These are phyloP conservation scores for Fraxinus dipetala DNA, from an alignment of 305 asterid genomes.

Conservation along the genomic window DNA sequence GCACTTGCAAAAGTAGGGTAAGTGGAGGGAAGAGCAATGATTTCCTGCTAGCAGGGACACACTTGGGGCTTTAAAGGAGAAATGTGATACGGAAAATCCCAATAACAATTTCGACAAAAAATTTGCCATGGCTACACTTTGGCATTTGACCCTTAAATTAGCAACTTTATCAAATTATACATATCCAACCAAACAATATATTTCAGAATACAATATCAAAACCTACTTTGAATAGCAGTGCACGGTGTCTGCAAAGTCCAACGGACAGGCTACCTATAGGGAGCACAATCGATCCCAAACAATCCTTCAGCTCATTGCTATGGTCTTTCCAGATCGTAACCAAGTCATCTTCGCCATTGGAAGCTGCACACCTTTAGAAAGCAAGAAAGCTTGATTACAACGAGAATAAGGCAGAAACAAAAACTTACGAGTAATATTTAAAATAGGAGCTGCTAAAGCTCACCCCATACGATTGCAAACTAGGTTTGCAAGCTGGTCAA, in stretches of 20 bases:
- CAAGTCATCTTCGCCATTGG: slow-evolving; percentile 61
- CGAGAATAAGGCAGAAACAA: neutral
- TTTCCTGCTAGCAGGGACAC: slow-evolving; percentile 6
- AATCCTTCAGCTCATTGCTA: slow-evolving; percentile 77
- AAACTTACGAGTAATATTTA: neutral
- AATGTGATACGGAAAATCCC: neutral
- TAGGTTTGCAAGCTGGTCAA: slow-evolving; percentile 67
- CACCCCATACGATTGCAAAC: slow-evolving; percentile 97
- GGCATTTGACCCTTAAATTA: slow-evolving; percentile 7
- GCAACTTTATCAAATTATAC: slow-evolving; percentile 11
- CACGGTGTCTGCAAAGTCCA: slow-evolving; percentile 91
- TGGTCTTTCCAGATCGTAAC: slow-evolving; percentile 71
- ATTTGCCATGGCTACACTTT: neutral
- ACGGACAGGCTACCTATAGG: slow-evolving; percentile 79
- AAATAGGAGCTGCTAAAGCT: slow-evolving; percentile 32
- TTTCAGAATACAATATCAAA: slow-evolving; percentile 8
- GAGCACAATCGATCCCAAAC: slow-evolving; percentile 77
- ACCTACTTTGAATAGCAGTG: slow-evolving; percentile 87
- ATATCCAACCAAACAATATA: neutral
- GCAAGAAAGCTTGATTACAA: neutral
- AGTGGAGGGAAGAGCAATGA: slow-evolving; percentile 3
- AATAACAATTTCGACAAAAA: neutral
- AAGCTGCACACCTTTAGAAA: neutral
- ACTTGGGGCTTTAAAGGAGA: neutral
- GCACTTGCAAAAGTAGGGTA: neutral